Percentiles rank a stretch among this genome's conserved stretches.
These are phyloP conservation scores for Hibiscus syriacus DNA, from an alignment of 345 rosid genomes.

Conservation along the genomic window DNA sequence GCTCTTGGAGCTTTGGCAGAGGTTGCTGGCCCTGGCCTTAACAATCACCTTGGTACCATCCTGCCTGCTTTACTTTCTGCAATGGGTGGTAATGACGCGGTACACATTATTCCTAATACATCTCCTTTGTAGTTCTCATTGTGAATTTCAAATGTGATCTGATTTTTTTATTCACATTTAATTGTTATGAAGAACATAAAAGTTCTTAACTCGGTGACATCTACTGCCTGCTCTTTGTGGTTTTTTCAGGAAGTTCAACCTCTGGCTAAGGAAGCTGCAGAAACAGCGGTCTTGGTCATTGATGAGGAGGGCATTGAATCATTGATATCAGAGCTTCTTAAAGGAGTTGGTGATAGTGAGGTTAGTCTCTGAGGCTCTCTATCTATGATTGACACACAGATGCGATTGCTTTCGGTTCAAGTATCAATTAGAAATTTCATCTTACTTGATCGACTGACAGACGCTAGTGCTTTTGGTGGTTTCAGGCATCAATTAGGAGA, in stretches of 20 bases:
- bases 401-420: constrained; percentile 30
- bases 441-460: constrained; percentile 47
- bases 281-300: constrained; percentile 75
- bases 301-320: constrained; percentile 90
- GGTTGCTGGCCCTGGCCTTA: constrained; percentile 93
- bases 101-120: constrained; percentile 10
- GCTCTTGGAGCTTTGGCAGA: constrained; percentile 97
- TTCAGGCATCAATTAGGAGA: constrained; percentile 85
- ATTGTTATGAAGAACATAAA: neutral
- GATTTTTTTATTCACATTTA: neutral
- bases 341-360: constrained; percentile 71
- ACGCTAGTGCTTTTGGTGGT: neutral
- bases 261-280: constrained; percentile 85
- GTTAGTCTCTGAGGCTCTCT: constrained; percentile 26
- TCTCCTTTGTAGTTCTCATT: neutral
- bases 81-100: constrained; percentile 73
- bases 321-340: constrained; percentile 78
- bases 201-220: neutral
- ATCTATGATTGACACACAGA: neutral
- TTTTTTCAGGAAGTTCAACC: constrained; percentile 66
- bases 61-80: constrained; percentile 92
- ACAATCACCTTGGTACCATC: constrained; percentile 75
- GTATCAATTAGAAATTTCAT: constrained; percentile 69
- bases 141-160: neutral
- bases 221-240: neutral